These are phyloP conservation scores for Dipteronia dyeriana DNA, from an alignment of 345 rosid species.

Conservation along the genomic window DNA sequence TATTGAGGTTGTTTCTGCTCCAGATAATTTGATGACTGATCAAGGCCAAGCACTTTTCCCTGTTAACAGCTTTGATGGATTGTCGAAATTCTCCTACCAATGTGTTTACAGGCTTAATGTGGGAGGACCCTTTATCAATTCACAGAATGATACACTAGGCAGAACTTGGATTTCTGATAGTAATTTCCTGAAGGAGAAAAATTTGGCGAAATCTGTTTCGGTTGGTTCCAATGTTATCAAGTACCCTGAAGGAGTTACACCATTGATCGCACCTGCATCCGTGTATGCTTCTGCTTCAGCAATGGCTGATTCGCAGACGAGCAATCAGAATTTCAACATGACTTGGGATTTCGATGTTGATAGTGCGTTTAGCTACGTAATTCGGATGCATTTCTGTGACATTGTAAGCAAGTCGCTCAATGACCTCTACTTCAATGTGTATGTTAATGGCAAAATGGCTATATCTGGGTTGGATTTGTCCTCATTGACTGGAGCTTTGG, in stretches of 20 bases:
- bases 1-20: conserved; percentile 75
- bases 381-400: conserved; percentile 80
- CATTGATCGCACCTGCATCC: conserved; percentile 63
- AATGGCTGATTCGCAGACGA: conserved; percentile 58
- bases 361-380: conserved; percentile 49
- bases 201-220: conserved; percentile 36
- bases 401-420: conserved; percentile 71
- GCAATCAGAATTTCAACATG: conserved; percentile 54
- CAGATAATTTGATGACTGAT: conserved; percentile 57
- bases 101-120: conserved; percentile 66
- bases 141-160: conserved; percentile 57
- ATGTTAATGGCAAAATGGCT: conserved; percentile 61
- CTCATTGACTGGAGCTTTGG: conserved; percentile 40
- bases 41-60: conserved; percentile 58
- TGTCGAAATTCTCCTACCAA: conserved; percentile 49
- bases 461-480: conserved; percentile 73
- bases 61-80: conserved; percentile 38
- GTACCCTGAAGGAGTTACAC: conserved; percentile 49
- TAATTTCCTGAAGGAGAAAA: conserved; percentile 45
- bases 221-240: conserved; percentile 46
- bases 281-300: conserved; percentile 64
- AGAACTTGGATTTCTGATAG: conserved; percentile 64
- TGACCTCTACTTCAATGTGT: conserved; percentile 72
- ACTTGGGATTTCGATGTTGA: conserved; percentile 69
- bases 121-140: conserved; percentile 67